A percentile compares a stretch with the other conserved stretches of the same genome.
These are phyloP conservation scores for Wallacemonas sp. DNA, from an alignment of 208 protist species.

Conservation along the genomic window DNA sequence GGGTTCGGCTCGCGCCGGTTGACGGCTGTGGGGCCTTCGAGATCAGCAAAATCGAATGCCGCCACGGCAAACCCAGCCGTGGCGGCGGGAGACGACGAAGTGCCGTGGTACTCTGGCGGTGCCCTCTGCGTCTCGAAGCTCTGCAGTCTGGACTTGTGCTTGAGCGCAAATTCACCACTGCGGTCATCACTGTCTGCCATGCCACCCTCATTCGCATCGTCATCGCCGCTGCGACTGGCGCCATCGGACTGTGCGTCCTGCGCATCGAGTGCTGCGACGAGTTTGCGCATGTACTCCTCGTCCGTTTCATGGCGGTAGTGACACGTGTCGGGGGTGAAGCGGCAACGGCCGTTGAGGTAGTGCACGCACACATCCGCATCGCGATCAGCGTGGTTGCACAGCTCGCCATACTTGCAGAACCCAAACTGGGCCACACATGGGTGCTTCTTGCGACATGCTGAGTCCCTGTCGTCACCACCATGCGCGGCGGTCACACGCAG, in stretches of 20 bases:
- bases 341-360: conserved; percentile 58
- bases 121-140: not conserved
- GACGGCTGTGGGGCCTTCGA: not conserved
- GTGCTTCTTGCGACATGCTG: conserved; percentile 32
- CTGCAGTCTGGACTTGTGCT: not conserved
- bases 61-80: too few relatives aligned
- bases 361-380: conserved; percentile 75
- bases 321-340: conserved; percentile 39
- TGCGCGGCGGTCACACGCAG: too few relatives aligned
- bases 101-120: not conserved
- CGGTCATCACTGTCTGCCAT: not conserved
- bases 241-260: not conserved
- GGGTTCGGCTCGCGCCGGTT: not conserved
- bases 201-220: not conserved
- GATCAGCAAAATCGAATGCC: too few relatives aligned
- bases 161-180: not conserved
- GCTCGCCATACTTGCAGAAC: conserved; percentile 64
- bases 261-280: conserved; percentile 10
- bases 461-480: not conserved
- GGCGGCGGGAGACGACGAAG: too few relatives aligned
- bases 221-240: not conserved
- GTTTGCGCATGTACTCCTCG: conserved; percentile 32
- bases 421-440: conserved; percentile 77
- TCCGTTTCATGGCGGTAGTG: conserved; percentile 66
- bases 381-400: conserved; percentile 55